Percentiles rank a stretch among this genome's conserved stretches.
Evolutionary conservation across 495 filamentous ascomycete species (phyloP).

Genomic region (Penicillium verhagenii): DNA sequence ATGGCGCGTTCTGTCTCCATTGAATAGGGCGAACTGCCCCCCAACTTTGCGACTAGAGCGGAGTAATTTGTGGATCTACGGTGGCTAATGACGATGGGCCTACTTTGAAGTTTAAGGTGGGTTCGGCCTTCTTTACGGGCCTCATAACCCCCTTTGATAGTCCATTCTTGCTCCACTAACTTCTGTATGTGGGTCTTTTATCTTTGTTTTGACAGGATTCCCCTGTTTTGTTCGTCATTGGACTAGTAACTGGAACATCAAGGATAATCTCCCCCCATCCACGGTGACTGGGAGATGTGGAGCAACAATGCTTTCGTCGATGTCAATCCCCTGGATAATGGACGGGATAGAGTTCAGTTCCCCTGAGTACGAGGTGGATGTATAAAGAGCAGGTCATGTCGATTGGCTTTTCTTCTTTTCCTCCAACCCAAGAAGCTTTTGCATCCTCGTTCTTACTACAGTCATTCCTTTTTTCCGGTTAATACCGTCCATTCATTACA

Average conservation of each 20-base stretch:
- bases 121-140: conserved; percentile 1
- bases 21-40: background rate
- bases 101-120: conserved; percentile 21
- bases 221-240: conserved; percentile 1
- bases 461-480: conserved; percentile 22
- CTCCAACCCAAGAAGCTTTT: conserved; percentile 18
- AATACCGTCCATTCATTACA: conserved; percentile 31
- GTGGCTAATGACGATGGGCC: conserved; percentile 24
- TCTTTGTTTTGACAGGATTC: conserved; percentile 9
- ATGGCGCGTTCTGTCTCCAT: background rate
- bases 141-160: conserved; percentile 8
- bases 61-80: conserved; percentile 16
- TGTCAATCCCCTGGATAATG: conserved; percentile 4
- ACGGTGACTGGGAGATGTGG: conserved; percentile 7
- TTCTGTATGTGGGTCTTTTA: conserved; percentile 2
- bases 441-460: conserved; percentile 17
- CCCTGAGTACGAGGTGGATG: background rate
- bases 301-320: conserved; percentile 3
- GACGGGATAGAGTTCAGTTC: background rate
- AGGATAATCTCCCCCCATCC: conserved; percentile 1
- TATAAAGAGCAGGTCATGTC: conserved; percentile 17
- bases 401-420: conserved; percentile 11
- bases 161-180: background rate
- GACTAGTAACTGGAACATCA: background rate
- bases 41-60: background rate